A percentile compares a stretch with the other conserved stretches of the same genome.
These are phyloP conservation scores for Penicillium chermesinum DNA, from an alignment of 495 filamentous ascomycete genomes.

Conservation along the genomic window DNA sequence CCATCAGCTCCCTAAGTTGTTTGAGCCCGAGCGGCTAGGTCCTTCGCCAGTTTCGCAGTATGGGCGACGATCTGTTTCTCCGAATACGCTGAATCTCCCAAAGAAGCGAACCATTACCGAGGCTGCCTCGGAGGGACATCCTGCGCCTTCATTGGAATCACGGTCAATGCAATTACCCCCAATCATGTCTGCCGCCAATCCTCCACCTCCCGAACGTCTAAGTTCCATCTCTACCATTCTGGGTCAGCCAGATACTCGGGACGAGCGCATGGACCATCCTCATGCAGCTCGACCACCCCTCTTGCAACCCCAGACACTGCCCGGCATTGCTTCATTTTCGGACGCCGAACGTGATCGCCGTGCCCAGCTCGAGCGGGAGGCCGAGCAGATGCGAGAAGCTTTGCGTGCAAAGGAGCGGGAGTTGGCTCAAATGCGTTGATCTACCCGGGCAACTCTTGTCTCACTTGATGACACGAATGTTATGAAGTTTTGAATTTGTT, in stretches of 20 bases:
- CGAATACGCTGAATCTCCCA: constrained; percentile 30
- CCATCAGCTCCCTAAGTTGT: constrained; percentile 37
- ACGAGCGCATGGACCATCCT: constrained; percentile 46
- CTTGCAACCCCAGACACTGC: constrained; percentile 27
- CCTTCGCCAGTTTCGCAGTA: constrained; percentile 34
- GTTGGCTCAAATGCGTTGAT: constrained; percentile 57
- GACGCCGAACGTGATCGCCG: constrained; percentile 60
- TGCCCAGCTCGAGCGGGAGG: constrained; percentile 64
- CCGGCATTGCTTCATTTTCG: constrained; percentile 39
- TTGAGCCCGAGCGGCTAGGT: constrained; percentile 34
- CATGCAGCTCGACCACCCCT: constrained; percentile 33
- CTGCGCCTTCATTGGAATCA: constrained; percentile 30
- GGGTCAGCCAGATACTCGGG: constrained; percentile 46
- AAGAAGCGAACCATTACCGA: constrained; percentile 44
- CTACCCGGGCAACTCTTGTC: constrained; percentile 4
- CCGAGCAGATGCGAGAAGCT: constrained; percentile 69
- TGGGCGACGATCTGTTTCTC: constrained; percentile 37
- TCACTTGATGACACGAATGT: constrained; percentile 19
- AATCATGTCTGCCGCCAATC: constrained; percentile 39
- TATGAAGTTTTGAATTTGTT: constrained; percentile 13
- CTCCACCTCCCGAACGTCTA: constrained; percentile 48
- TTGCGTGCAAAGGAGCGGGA: constrained; percentile 74
- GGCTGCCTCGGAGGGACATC: constrained; percentile 26
- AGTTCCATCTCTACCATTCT: constrained; percentile 79
- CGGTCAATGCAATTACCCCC: constrained; percentile 44